Evolutionary conservation across 176 grass and related monocot genomes (phyloP).

Genomic region (Chrysopogon serrulatus): DNA sequence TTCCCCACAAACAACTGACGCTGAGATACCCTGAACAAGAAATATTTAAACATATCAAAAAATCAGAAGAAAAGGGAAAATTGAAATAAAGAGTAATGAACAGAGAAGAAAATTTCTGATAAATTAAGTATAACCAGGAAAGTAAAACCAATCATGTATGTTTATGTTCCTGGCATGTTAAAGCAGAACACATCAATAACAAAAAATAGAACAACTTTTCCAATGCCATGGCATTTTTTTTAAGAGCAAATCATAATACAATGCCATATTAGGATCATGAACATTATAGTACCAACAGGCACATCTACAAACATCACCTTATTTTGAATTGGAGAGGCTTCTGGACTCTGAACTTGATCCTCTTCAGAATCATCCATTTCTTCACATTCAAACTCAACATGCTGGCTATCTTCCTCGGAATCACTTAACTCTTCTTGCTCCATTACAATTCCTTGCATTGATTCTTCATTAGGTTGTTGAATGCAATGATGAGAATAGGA

Average conservation of each 20-base stretch:
- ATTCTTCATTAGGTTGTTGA: constrained; percentile 56
- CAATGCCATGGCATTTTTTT: background rate
- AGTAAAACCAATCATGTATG: constrained; percentile 2
- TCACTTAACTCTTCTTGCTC: constrained; percentile 96
- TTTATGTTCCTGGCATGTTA: background rate
- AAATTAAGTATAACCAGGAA: background rate
- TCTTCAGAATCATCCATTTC: constrained; percentile 89
- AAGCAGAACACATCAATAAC: background rate
- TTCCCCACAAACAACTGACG: constrained; percentile 9
- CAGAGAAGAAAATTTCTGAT: constrained; percentile 9
- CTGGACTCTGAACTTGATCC: constrained; percentile 41
- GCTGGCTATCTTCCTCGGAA: constrained; percentile 71
- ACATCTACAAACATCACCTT: constrained; percentile 30
- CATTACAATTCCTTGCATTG: constrained; percentile 78
- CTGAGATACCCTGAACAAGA: constrained; percentile 34
- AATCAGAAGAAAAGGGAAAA: background rate
- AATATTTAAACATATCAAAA: constrained; percentile 11
- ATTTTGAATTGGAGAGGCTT: constrained; percentile 29
- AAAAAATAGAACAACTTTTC: background rate
- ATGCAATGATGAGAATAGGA: constrained; percentile 25
- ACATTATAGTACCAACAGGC: background rate
- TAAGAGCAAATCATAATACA: background rate
- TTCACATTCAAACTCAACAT: constrained; percentile 87
- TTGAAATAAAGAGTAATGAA: background rate
- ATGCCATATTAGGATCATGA: constrained; percentile 8